Base-by-base conservation (phyloP, 257 asterid species). In the Salvia splendens region DNA sequence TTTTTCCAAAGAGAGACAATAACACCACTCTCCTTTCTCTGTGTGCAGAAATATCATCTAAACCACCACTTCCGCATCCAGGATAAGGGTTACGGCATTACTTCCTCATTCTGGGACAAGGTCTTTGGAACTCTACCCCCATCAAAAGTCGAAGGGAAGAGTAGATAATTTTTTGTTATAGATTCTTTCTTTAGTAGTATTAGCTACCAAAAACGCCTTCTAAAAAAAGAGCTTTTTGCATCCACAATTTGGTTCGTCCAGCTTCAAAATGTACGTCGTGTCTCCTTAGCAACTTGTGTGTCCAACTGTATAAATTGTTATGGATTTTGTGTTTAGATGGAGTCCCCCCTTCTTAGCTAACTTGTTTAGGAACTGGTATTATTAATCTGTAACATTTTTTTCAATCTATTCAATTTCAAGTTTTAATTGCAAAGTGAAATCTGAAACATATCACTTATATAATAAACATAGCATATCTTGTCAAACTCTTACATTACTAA, bases 61-160 rank as follows among this genome's bases (percentile, higher is more conserved):
- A 87, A 88, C 65, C 99, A 93, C 74, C 99, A 93, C 75, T 90
- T 90, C 81, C 96, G 96, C 24, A 56, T 88, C 71, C 96, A 93
- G 68, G 81, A 76, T 53, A 88, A 88, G 73, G 99, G 97, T 11
- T 90, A 81, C 51, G 99, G 98, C 61, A 93, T 93, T 74, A 90
- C 97, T 49, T 88, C 97, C 36, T 68, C 97, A 5, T 66, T 89
- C 16, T 93, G 97, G 98, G 98, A 93, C 77, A 87, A 64, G 79
- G 92, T 84, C 1, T 89, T 89, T 46, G 95, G 95, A 75, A 93
- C 96, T 32, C 82, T 89, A 46, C 98, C 2, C 30, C 78, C 87
- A 12, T 46, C 86, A 35, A 83, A 76, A 58, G 70, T 70, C 14
- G 85, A 72, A 60, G 84, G 76, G 30, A 87, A 86, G 81, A 75